Conservation (phyloP, 2,329 filamentous ascomycete genomes). For the Chaetomium sp. region DNA sequence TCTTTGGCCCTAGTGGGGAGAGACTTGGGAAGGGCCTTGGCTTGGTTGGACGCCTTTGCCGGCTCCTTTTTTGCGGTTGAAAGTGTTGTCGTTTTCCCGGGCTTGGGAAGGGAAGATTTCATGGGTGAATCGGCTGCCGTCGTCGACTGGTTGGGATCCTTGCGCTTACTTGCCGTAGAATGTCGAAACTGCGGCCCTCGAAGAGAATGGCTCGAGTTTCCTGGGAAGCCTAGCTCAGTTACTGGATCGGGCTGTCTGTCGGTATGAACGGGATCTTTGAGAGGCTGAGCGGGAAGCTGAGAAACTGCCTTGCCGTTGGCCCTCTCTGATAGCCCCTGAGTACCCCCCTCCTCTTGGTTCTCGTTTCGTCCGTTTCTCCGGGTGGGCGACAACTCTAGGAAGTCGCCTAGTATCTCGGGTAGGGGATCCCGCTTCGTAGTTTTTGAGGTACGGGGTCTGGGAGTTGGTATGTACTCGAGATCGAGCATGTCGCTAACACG, state of each 20-base stretch:
- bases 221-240: not conserved
- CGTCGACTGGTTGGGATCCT: not conserved
- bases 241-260: too few relatives aligned
- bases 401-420: slow-evolving; percentile 6
- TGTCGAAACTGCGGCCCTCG: not conserved
- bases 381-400: slow-evolving; percentile 13
- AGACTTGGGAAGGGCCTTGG: not conserved
- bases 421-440: slow-evolving; percentile 5
- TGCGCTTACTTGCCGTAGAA: not conserved
- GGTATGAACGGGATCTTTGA: too few relatives aligned
- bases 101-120: not conserved
- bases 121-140: not conserved
- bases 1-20: not conserved
- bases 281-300: not conserved
- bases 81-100: not conserved
- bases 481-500: slow-evolving; percentile 20
- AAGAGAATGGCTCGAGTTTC: not conserved
- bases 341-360: not conserved
- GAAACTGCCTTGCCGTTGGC: not conserved
- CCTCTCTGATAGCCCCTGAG: not conserved
- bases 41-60: not conserved
- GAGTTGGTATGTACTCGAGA: slow-evolving; percentile 15
- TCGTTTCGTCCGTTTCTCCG: not conserved
- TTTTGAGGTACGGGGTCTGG: not conserved
- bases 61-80: not conserved